Percentiles rank a stretch among this genome's conserved stretches.
Conservation (phyloP, 805 yeast species). For the Yarrowia yakushimensis region DNA sequence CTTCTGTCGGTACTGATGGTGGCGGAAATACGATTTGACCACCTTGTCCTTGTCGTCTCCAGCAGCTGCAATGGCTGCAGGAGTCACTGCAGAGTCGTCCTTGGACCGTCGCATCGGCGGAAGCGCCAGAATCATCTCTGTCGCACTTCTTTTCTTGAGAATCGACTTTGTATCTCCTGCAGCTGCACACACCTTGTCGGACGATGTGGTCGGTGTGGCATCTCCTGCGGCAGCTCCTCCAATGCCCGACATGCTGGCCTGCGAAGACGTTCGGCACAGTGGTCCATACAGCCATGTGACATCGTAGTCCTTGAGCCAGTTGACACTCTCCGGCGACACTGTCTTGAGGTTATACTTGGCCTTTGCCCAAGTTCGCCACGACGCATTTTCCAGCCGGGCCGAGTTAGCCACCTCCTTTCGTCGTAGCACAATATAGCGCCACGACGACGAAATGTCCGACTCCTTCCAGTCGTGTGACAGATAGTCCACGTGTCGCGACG, state of each 20-base stretch:
- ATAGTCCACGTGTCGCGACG: constrained; percentile 90
- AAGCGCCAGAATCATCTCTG: constrained; percentile 63
- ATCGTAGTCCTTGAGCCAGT: constrained; percentile 96
- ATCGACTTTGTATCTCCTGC: constrained; percentile 62
- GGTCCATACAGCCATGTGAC: constrained; percentile 99
- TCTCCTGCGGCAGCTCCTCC: constrained; percentile 15
- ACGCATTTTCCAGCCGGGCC: constrained; percentile 76
- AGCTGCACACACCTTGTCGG: background rate
- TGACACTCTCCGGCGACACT: constrained; percentile 83
- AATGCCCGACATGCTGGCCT: constrained; percentile 8
- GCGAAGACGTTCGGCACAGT: constrained; percentile 10
- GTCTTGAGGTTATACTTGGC: constrained; percentile 63
- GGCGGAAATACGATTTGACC: constrained; percentile 36
- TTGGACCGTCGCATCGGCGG: constrained; percentile 27
- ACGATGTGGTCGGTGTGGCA: constrained; percentile 3
- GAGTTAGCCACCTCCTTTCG: constrained; percentile 81
- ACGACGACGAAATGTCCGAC: constrained; percentile 84
- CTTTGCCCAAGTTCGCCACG: constrained; percentile 96
- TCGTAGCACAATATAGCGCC: constrained; percentile 86
- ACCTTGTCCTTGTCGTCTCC: constrained; percentile 28
- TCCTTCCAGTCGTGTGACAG: constrained; percentile 96
- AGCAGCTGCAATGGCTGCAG: constrained; percentile 19
- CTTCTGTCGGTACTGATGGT: constrained; percentile 40
- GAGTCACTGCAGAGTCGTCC: constrained; percentile 13
- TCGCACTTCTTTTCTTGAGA: constrained; percentile 77